Conservation (phyloP, 257 asterid species). For the Solanum bukasovii region DNA sequence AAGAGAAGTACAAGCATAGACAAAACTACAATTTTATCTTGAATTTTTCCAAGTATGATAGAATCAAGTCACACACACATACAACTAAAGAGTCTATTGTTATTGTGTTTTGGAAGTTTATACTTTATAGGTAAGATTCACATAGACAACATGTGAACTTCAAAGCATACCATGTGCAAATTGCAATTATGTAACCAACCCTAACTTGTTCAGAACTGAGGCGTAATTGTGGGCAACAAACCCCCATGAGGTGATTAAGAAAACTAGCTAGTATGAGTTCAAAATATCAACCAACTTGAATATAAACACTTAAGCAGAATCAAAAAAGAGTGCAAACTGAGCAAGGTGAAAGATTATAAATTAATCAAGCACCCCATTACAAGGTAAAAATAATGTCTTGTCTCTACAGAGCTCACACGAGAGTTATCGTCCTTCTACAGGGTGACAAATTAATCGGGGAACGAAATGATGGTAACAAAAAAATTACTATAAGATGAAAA, state of each 20-base stretch:
- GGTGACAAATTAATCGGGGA: not conserved
- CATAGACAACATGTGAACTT: not conserved
- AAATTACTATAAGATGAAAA: not conserved
- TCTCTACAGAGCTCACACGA: slow-evolving; percentile 9
- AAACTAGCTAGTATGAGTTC: not conserved
- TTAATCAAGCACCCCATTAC: not conserved
- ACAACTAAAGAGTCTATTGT: too few species aligned
- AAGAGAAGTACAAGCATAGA: too few species aligned
- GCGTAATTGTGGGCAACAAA: too few species aligned
- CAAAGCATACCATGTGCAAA: not conserved
- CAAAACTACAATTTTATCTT: too few species aligned
- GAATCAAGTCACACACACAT: too few species aligned
- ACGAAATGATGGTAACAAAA: not conserved
- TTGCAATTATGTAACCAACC: not conserved
- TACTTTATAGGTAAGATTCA: not conserved
- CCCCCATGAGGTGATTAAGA: not conserved
- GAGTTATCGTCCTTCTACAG: not conserved
- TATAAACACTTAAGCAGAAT: not conserved
- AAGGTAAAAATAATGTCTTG: not conserved
- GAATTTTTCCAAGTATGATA: too few species aligned
- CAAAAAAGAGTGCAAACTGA: not conserved
- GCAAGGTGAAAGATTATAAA: not conserved
- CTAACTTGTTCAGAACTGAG: not conserved
- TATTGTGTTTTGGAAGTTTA: not conserved
- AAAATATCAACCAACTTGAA: not conserved